Conservation (phyloP, 2,329 filamentous ascomycete genomes). For the Aureobasidium vineae region DNA sequence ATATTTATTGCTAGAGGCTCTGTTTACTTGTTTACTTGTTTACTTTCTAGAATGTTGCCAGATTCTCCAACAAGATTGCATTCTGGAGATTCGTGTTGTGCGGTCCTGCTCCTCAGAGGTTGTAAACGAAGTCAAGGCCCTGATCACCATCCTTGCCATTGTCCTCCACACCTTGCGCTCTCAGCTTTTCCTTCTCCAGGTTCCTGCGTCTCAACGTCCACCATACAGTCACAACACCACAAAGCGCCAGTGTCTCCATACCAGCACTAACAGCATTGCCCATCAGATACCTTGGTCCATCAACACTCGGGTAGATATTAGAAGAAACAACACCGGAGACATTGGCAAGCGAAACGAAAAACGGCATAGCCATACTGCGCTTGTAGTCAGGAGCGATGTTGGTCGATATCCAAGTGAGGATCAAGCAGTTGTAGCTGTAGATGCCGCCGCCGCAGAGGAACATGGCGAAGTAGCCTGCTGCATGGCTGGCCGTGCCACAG, state of each 20-base stretch:
- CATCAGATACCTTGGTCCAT: conserved; percentile 34
- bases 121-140: conserved; percentile 28
- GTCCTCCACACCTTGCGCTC: conserved; percentile 30
- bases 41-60: no score
- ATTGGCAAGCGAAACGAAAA: conserved; percentile 37
- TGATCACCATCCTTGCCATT: conserved; percentile 26
- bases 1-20: no score
- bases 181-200: conserved; percentile 33
- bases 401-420: conserved; percentile 38
- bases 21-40: no score
- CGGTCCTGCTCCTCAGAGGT: conserved; percentile 11
- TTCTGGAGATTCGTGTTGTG: not conserved
- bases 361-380: conserved; percentile 36
- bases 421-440: conserved; percentile 32
- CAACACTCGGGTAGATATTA: conserved; percentile 36
- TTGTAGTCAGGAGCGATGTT: conserved; percentile 39
- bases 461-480: conserved; percentile 31
- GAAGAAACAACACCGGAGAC: conserved; percentile 36
- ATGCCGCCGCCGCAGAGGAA: conserved; percentile 36
- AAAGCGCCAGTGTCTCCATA: conserved; percentile 32
- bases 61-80: no score
- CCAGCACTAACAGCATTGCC: conserved; percentile 34
- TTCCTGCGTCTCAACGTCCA: conserved; percentile 34
- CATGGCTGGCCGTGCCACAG: conserved; percentile 34
- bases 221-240: conserved; percentile 31